Evolutionary conservation across 2,329 filamentous ascomycete species (phyloP).

Genomic region (Emmonsiellopsis sp.): DNA sequence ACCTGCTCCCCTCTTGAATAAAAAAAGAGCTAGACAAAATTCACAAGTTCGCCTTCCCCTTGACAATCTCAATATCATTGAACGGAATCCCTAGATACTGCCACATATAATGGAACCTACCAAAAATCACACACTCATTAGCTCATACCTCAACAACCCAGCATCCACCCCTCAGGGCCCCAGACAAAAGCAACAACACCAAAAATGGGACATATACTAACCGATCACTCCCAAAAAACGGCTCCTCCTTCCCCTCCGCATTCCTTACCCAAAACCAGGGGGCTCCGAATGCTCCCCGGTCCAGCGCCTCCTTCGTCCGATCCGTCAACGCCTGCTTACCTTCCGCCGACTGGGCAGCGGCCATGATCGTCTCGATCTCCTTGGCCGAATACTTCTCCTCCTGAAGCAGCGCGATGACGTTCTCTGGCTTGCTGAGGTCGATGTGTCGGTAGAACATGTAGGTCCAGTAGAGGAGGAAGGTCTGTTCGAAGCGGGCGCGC

Average conservation of each 20-base stretch:
- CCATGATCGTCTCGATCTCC: constrained; percentile 49
- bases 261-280: constrained; percentile 66
- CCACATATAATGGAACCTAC: constrained; percentile 14
- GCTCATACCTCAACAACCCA: background rate
- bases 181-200: no score
- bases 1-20: background rate
- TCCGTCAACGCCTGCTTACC: constrained; percentile 46
- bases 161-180: background rate
- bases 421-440: constrained; percentile 50
- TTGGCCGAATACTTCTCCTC: constrained; percentile 35
- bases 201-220: background rate
- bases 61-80: constrained; percentile 8
- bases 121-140: background rate
- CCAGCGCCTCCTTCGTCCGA: constrained; percentile 52
- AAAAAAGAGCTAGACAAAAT: no score
- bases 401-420: constrained; percentile 38
- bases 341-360: constrained; percentile 40
- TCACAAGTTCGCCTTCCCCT: background rate
- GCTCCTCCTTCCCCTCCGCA: constrained; percentile 14
- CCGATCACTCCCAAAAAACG: constrained; percentile 15
- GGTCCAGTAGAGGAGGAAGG: constrained; percentile 48
- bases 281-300: constrained; percentile 62
- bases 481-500: constrained; percentile 39
- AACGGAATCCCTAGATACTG: constrained; percentile 11
- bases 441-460: constrained; percentile 53